Evolutionary conservation across 495 filamentous ascomycete species (phyloP).

Genomic region (Mycothermus thermophilus): DNA sequence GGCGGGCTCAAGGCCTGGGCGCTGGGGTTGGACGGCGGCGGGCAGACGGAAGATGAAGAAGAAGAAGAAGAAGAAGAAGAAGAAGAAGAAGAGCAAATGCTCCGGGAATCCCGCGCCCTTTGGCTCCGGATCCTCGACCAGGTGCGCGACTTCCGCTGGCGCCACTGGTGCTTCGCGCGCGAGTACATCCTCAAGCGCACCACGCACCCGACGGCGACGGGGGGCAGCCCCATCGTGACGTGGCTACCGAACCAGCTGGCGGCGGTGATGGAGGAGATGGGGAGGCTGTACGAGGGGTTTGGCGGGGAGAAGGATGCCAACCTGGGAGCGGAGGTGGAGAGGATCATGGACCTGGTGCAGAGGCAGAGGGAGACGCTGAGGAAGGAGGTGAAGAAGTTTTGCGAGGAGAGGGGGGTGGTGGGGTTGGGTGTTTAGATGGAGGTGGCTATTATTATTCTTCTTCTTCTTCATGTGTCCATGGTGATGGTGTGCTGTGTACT

Average conservation of each 20-base stretch:
- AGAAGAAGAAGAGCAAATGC: conserved; percentile 11
- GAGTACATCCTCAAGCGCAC: conserved; percentile 86
- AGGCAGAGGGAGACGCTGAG: conserved; percentile 55
- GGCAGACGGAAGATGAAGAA: no score
- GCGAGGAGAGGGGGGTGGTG: conserved; percentile 49
- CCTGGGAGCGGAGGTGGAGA: conserved; percentile 22
- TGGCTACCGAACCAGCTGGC: conserved; percentile 79
- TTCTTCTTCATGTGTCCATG: not conserved
- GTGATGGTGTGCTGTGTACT: not conserved
- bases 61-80: conserved; percentile 14
- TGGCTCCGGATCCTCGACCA: conserved; percentile 67
- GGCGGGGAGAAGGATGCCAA: conserved; percentile 16
- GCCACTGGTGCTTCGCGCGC: conserved; percentile 87
- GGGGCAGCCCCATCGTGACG: conserved; percentile 81
- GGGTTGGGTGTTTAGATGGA: not conserved
- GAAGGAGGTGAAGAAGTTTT: conserved; percentile 72
- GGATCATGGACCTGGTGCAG: conserved; percentile 58
- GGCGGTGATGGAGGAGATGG: conserved; percentile 64
- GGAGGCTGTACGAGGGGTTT: conserved; percentile 41
- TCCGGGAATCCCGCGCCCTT: conserved; percentile 33
- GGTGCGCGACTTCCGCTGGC: conserved; percentile 82
- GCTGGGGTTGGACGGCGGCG: conserved; percentile 36
- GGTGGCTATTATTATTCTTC: no score
- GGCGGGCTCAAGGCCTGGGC: conserved; percentile 50
- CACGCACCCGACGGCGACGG: conserved; percentile 72